These are phyloP conservation scores for Puya raimondii DNA, from an alignment of 176 grass and related monocot genomes.

Conservation along the genomic window DNA sequence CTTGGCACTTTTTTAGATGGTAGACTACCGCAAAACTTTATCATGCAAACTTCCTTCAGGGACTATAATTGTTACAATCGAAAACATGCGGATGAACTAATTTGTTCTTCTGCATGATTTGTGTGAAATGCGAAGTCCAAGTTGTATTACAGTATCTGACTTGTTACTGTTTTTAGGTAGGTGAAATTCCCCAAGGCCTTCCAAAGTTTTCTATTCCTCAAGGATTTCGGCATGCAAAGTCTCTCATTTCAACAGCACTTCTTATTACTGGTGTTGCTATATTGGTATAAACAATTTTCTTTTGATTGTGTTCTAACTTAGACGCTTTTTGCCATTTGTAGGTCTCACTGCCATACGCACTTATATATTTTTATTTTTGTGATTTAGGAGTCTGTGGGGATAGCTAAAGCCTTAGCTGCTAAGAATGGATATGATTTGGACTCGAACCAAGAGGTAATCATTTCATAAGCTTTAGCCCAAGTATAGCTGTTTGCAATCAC, in stretches of 20 bases:
- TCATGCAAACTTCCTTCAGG: background rate
- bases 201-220: conserved; percentile 70
- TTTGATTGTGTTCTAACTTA: background rate
- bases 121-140: background rate
- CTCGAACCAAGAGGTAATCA: conserved; percentile 82
- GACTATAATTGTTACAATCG: background rate
- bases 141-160: background rate
- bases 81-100: background rate
- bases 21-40: too few species aligned
- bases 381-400: conserved; percentile 92
- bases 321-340: background rate
- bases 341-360: background rate
- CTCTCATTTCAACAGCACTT: conserved; percentile 71
- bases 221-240: conserved; percentile 66
- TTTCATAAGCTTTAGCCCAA: background rate
- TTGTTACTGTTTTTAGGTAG: conserved; percentile 46
- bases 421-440: conserved; percentile 98
- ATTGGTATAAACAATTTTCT: conserved; percentile 43
- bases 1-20: too few species aligned
- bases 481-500: background rate
- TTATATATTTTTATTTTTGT: background rate
- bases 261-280: conserved; percentile 97
- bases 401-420: conserved; percentile 92
- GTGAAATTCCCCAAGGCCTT: conserved; percentile 94
- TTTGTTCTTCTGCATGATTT: background rate